Evolutionary conservation across 2,329 filamentous ascomycete genomes (phyloP).

Genomic region (Alternaria incomplexa): DNA sequence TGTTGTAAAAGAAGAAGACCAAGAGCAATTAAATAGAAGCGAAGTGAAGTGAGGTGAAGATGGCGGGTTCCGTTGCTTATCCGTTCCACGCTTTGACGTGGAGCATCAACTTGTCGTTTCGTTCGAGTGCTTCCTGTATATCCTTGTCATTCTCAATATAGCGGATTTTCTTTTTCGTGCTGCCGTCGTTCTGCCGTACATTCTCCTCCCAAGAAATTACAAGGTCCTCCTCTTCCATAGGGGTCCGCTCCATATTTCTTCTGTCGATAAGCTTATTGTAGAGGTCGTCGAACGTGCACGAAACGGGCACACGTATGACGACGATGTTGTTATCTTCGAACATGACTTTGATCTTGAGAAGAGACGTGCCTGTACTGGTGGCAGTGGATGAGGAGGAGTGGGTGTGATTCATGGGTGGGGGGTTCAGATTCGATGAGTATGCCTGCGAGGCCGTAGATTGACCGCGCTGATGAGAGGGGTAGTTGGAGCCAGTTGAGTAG

Average conservation of each 20-base stretch:
- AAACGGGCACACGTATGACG: constrained; percentile 83
- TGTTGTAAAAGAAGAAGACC: constrained; percentile 1
- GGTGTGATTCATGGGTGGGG: constrained; percentile 48
- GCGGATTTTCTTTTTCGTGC: too few relatives aligned
- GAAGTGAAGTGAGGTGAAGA: neutral
- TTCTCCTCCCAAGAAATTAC: too few relatives aligned
- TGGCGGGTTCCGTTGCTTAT: neutral
- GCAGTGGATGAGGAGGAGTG: constrained; percentile 44
- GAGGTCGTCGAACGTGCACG: constrained; percentile 42
- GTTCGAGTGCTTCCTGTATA: too few relatives aligned
- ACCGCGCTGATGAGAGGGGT: constrained; percentile 52
- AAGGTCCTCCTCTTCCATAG: too few relatives aligned
- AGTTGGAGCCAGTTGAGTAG: constrained; percentile 43
- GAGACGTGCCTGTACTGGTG: constrained; percentile 37
- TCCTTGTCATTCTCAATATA: too few relatives aligned
- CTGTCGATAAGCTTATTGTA: too few relatives aligned
- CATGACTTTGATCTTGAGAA: constrained; percentile 69
- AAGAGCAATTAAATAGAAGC: constrained; percentile 6
- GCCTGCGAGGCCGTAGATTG: constrained; percentile 43
- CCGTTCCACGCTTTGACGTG: neutral
- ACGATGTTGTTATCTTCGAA: constrained; percentile 71
- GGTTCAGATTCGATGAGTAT: constrained; percentile 37
- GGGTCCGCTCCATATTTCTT: too few relatives aligned
- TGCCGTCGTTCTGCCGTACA: too few relatives aligned
- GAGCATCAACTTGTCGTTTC: too few relatives aligned